Evolutionary conservation across 148 eudicot genomes (phyloP), one percentile per base, ranked within the genome.

Genomic region (Arctostaphylos glauca): DNA sequence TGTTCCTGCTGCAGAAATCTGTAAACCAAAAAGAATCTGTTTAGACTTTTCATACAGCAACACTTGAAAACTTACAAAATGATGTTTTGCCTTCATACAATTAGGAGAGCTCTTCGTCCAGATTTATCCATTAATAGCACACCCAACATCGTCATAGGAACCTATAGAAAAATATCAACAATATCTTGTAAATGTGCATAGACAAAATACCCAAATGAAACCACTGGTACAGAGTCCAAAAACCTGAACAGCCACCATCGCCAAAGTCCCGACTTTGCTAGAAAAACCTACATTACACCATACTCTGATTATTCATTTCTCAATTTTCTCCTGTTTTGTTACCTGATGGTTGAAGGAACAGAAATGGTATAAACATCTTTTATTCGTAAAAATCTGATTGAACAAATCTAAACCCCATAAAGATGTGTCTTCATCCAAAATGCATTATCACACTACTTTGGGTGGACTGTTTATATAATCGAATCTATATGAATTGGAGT

Each of bases 1-100:
- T 79, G 98, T 95, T 83, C 96, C 98, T 9, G 92, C 93, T 66
- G 95, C 98, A 66, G 98, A 95, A 75, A 91, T 87, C 98, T 95
- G 89, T 83, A 83, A 49, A 68, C 15, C 67, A 64, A 78, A 58
- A 10, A 44, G 8, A 86, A 15, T 81, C 47, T 76, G 74, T 15
- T 18, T n/a, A 38, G 43, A 21, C 18, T 41, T 58, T 43, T 19
- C 49, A 3, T 73, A 18, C 16, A 21, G 7, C 21, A 50, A 66
- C 16, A 79, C 31, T 82, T 5, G 13, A 6, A 64, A 64, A 74
- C 66, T 44, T 58, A 18, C 3, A 23, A 50, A 46, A 15, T 3
- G 56, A 49, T 15, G 0, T 43, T 62, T 66, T 47, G 4, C 86
- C 79, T 47, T 38, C 70, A 14, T 84, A 92, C 95, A 91, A 92